Evolutionary conservation across 495 filamentous ascomycete genomes (phyloP), one percentile per base, ranked within the genome.

Genomic region (Penicillium salamii): DNA sequence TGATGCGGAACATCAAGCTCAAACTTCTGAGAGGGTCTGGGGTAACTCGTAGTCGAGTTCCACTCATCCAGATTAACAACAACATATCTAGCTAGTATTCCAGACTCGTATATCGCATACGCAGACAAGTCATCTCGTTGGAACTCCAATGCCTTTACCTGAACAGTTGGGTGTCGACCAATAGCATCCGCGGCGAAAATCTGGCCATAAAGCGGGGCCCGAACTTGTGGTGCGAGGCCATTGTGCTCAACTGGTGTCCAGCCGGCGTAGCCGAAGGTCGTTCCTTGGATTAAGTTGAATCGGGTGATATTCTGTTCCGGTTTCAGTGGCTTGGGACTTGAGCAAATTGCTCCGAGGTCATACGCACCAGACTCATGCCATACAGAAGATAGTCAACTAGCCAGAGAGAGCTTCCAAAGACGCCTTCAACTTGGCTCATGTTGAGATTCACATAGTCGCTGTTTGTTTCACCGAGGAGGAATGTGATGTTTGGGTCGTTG

Each of bases 271-370:
- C 54, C 54, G 33, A 57, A 57, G 3, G 45, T 57, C 9, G 54
- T 57, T 34, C 54, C 54, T 44, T 57, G 54, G 26, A 57, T 57
- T 9, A 57, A 29, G 19, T 57, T 57, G 46, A 52, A 52, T 3
- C 54, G 54, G 35, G 49, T 49, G 12, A 57, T 57, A 31, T 39
- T 50, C 49, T 55, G 17, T 41, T 14, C 5, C 5, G 15, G 29
- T 21, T 18, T 17, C 40, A 24, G 32, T 39, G 1, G 2, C 9
- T 20, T 18, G n/a, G 28, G 19, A 17, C 41, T 19, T 21, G 11
- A 34, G 18, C 21, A 7, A 17, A 9, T n/a, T n/a, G n/a, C n/a
- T n/a, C n/a, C n/a, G 49, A 1, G 11, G 37, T 23, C 12, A 20
- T 7, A 28, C 48, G 42, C 47, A 52, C 48, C 8, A 52, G 14